These are phyloP conservation scores for Phytophthora boehmeriae DNA, from an alignment of 352 stramenopile species.

Conservation along the genomic window DNA sequence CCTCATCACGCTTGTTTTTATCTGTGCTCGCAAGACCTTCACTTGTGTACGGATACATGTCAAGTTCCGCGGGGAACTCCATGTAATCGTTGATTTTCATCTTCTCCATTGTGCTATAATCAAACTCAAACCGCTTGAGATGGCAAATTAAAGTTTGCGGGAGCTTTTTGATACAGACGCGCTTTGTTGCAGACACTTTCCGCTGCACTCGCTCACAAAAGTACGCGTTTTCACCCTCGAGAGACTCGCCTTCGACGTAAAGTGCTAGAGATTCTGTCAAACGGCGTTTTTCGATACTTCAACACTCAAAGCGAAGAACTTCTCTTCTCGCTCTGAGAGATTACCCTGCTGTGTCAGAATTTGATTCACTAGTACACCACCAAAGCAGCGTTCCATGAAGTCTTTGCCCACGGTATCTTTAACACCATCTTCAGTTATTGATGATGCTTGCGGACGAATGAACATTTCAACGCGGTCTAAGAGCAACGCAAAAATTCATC, in stretches of 20 bases:
- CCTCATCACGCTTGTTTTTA: not conserved
- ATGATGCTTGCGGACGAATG: constrained; percentile 16
- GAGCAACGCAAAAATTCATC: constrained; percentile 85
- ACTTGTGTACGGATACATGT: constrained; percentile 92
- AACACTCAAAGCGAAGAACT: constrained; percentile 84
- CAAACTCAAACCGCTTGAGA: constrained; percentile 90
- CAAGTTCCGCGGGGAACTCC: constrained; percentile 84
- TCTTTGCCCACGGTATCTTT: constrained; percentile 9
- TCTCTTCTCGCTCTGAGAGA: constrained; percentile 82
- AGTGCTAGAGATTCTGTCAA: constrained; percentile 64
- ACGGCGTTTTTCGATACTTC: constrained; percentile 79
- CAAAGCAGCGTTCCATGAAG: constrained; percentile 74
- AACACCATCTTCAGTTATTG: not conserved
- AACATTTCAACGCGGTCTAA: constrained; percentile 83
- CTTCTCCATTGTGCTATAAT: constrained; percentile 90
- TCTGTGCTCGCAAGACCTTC: constrained; percentile 42
- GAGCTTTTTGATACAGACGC: constrained; percentile 81
- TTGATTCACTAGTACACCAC: constrained; percentile 81
- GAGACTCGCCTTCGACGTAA: constrained; percentile 76
- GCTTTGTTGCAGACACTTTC: constrained; percentile 84
- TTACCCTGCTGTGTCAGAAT: constrained; percentile 80
- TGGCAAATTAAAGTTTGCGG: constrained; percentile 84
- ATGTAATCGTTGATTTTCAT: constrained; percentile 88
- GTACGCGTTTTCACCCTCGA: constrained; percentile 83
- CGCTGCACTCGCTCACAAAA: constrained; percentile 69